phyloP scores from a whole-genome alignment of 805 yeast species.

The Sugiyamaella marilandica region DNA sequence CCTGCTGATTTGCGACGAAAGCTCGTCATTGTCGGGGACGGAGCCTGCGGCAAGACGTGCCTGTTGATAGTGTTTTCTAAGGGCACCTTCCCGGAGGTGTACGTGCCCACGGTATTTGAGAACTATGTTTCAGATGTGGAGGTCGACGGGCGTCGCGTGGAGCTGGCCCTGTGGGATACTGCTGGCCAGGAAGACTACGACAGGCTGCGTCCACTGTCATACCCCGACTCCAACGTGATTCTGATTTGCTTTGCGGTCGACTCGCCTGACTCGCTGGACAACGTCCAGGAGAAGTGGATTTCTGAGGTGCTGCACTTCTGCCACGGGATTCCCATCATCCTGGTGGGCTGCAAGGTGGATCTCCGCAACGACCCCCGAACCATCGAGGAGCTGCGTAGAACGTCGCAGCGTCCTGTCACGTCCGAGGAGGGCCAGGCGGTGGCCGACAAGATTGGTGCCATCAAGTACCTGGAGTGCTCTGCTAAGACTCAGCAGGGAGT shows the following conservation, averaged over 20 bases:
- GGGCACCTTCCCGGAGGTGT: constrained; percentile 62
- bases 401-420: constrained; percentile 76
- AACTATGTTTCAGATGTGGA: constrained; percentile 60
- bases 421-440: constrained; percentile 79
- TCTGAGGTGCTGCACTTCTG: constrained; percentile 91
- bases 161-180: constrained; percentile 80
- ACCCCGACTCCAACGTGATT: constrained; percentile 72
- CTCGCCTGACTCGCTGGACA: constrained; percentile 86
- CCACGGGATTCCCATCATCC: constrained; percentile 86
- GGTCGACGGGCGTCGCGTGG: constrained; percentile 48
- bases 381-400: constrained; percentile 65
- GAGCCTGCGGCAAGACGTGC: constrained; percentile 89
- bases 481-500: constrained; percentile 90
- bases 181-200: constrained; percentile 89
- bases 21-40: constrained; percentile 82
- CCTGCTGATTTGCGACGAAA: constrained; percentile 38
- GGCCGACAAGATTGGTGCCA: constrained; percentile 85
- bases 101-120: constrained; percentile 82
- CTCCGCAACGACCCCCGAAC: constrained; percentile 78
- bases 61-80: constrained; percentile 60
- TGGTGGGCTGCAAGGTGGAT: constrained; percentile 90
- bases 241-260: constrained; percentile 73
- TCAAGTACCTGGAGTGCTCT: constrained; percentile 84
- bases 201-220: constrained; percentile 69
- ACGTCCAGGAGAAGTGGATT: constrained; percentile 94